Conservation (phyloP, 2,329 filamentous ascomycete species). For the Rhynchosporium secalis region DNA sequence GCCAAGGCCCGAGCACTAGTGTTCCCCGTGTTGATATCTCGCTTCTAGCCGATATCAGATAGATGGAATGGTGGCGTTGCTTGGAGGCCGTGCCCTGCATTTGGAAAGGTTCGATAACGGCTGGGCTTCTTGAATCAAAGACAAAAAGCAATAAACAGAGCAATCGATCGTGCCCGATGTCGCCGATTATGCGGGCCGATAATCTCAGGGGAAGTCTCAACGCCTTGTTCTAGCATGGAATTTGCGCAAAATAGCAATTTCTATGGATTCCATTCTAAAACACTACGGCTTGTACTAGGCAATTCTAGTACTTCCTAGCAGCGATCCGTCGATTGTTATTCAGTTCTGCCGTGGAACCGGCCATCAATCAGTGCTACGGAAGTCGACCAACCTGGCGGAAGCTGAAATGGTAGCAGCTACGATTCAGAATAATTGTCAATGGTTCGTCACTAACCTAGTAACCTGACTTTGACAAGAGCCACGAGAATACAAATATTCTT, state of each 20-base stretch:
- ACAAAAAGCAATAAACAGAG: background rate
- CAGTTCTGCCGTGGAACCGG: constrained; percentile 4
- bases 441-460: background rate
- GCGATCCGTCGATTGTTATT: background rate
- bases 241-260: background rate
- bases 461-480: background rate
- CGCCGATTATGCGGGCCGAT: background rate
- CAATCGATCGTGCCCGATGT: background rate
- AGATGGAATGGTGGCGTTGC: constrained; percentile 3
- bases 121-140: background rate
- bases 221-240: background rate
- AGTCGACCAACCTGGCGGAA: background rate
- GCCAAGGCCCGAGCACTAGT: background rate
- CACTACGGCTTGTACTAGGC: background rate
- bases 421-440: background rate
- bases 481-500: background rate
- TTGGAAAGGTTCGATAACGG: constrained; percentile 2
- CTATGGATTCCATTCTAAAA: background rate
- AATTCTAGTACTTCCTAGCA: background rate
- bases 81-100: constrained; percentile 7
- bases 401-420: constrained; percentile 2
- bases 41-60: constrained; percentile 4
- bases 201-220: background rate
- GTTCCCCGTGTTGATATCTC: constrained; percentile 5
- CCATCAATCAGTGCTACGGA: background rate